Evolutionary conservation across 2,329 filamentous ascomycete species (phyloP), one percentile per base, ranked within the genome.

Genomic region (Chaetomiaceae sp.): DNA sequence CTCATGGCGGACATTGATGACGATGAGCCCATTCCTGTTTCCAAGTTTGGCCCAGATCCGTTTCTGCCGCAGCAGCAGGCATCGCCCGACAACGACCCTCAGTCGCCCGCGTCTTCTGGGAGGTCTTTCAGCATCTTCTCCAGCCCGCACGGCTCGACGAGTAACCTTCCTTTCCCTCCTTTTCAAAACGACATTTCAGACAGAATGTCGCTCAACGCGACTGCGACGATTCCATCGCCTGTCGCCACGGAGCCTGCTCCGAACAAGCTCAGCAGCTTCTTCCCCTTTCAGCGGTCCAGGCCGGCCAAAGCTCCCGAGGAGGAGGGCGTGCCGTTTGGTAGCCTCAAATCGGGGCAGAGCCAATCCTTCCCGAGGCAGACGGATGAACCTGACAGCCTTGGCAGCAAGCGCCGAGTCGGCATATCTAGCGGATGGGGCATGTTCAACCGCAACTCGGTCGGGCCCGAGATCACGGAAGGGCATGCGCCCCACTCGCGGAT

Each of bases 331-430:
- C 75, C 80, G 1, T 69, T 91, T 7, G 89, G 89, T 1, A 83
- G 80, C 19, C 72, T 91, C 14, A 89, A 88, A 64, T 71, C 81
- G 27, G 79, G 81, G 0, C 87, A 92, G 65, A 91, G 87, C 63
- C 87, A 89, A 64, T 92, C 89, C 0, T 83, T 94, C 60, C 89
- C 89, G 6, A 75, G 80, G 17, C 77, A 79, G 56, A 71, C 71
- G 56, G 87, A 80, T 20, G 82, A 83, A 12, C 68, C 67, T 61
- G 86, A 78, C 64, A 72, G 65, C 58, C 70, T 71, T 66, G 75
- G 64, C 57, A 81, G 66, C 67, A 81, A 72, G 68, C 81, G 82
- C 22, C 76, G 80, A 36, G 78, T 80, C 33, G 84, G 80, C 62
- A 75, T 84, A 40, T 76, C 77, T 3, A 65, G 69, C 61, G 76